Evolutionary conservation across 768 basidiomycete species (phyloP), one percentile per base, ranked within the genome.

Genomic region (Leccinum longicurvipes): DNA sequence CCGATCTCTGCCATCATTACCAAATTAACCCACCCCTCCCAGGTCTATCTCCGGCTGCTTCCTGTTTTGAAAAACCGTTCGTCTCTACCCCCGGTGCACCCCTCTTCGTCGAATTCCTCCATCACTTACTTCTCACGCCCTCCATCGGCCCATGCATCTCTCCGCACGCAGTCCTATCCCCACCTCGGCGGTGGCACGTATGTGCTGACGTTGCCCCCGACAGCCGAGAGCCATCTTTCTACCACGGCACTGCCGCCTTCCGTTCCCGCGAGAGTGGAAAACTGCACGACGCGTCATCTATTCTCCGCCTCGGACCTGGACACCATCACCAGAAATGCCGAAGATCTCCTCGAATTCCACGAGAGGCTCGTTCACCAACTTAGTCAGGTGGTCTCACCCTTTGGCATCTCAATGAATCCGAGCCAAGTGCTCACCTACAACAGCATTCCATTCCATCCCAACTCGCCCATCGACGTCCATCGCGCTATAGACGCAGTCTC

Each of bases 31-130:
- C 31, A 31, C 21, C 29, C 32, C 34, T 44, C 64, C 48, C 60
- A 92, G 90, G 81, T 89, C 39, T 87, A 86, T 68, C 77, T 87
- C 62, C 80, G 79, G 50, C 74, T 78, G 34, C 74, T 88, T 14
- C 79, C 84, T 42, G 71, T 77, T 11, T 62, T 86, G 50, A 76
- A 74, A 29, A 70, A 63, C 41, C 67, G 69, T 10, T 60, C 62
- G 0, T 47, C 62, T 14, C 23, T 58, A 8, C 57, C 62, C 1
- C 54, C 54, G 1, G 62, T 72, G 41, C 59, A 63, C 5, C 28
- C 31, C 58, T 73, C 63, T 60, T 61, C 63, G 0, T 70, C 70
- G 0, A 70, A 70, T 24, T 50, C 67, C 9, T 51, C 61, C 60
- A 56, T 73, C 62, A 17, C 60, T 64, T 48, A 71, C 64, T 54